These are phyloP conservation scores for Russula sp. DNA, from an alignment of 768 basidiomycete species.

Conservation along the genomic window DNA sequence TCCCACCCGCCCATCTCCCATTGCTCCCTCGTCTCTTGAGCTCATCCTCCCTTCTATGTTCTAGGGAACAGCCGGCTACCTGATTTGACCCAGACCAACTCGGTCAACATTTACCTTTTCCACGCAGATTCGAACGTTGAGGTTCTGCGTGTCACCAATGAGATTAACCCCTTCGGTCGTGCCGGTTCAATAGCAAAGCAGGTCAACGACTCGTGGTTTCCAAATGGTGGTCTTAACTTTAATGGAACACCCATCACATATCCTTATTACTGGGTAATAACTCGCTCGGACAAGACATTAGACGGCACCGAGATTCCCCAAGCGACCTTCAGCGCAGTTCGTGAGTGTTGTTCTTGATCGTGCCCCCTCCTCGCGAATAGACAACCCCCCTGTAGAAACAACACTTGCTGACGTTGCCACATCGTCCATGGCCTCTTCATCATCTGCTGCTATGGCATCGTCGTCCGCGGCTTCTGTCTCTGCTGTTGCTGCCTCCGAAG, in stretches of 20 bases:
- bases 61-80: conserved; percentile 74
- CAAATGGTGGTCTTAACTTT: conserved; percentile 41
- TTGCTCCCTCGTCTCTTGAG: conserved; percentile 17
- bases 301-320: conserved; percentile 59
- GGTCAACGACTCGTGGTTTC: conserved; percentile 77
- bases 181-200: conserved; percentile 49
- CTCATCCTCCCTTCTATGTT: conserved; percentile 21
- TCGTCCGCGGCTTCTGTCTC: conserved; percentile 29
- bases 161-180: conserved; percentile 43
- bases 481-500: conserved; percentile 29
- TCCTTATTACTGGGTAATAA: conserved; percentile 76
- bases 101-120: conserved; percentile 73
- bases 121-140: conserved; percentile 57
- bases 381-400: conserved; percentile 48
- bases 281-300: conserved; percentile 48
- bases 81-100: conserved; percentile 52
- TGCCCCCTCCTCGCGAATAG: conserved; percentile 17
- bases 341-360: conserved; percentile 43
- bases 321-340: conserved; percentile 72
- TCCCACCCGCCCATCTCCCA: not conserved
- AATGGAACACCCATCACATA: conserved; percentile 50
- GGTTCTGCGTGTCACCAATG: conserved; percentile 41
- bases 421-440: conserved; percentile 43
- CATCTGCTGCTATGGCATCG: conserved; percentile 35
- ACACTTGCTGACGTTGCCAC: conserved; percentile 63